Conservation (phyloP, 768 basidiomycete species). For the Hygrophoropsis aurantiaca region DNA sequence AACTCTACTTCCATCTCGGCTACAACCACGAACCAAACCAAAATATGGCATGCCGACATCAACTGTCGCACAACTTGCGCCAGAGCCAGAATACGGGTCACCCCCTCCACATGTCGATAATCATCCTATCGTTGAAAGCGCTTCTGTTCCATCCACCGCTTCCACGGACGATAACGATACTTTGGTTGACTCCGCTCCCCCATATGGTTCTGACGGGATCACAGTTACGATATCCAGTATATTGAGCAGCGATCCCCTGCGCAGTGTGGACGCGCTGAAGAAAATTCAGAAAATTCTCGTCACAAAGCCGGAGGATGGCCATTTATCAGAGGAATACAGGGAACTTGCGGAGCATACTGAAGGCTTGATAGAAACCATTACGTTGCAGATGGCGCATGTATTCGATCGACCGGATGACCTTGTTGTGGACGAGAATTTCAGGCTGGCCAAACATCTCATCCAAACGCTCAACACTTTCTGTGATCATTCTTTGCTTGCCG, state of each 20-base stretch:
- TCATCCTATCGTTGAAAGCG: conserved; percentile 9
- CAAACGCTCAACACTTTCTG: conserved; percentile 95
- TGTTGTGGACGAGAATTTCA: conserved; percentile 76
- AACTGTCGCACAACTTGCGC: conserved; percentile 19
- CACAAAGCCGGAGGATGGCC: conserved; percentile 70
- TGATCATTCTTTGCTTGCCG: conserved; percentile 84
- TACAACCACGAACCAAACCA: conserved; percentile 60
- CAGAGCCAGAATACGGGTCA: conserved; percentile 29
- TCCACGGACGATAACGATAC: conserved; percentile 28
- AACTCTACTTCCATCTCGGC: conserved; percentile 71
- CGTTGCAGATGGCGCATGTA: conserved; percentile 87
- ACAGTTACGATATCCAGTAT: conserved; percentile 86
- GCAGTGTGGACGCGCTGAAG: conserved; percentile 93
- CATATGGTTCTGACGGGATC: conserved; percentile 51
- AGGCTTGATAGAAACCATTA: conserved; percentile 87
- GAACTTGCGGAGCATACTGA: conserved; percentile 79
- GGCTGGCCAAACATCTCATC: conserved; percentile 95
- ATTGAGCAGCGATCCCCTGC: conserved; percentile 78
- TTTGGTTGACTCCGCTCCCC: conserved; percentile 31
- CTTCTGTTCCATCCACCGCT: conserved; percentile 19
- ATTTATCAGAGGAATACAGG: conserved; percentile 66
- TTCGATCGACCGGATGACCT: conserved; percentile 83
- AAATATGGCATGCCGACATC: conserved; percentile 5
- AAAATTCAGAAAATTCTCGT: conserved; percentile 86
- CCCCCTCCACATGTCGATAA: conserved; percentile 26